A percentile compares a stretch with the other conserved stretches of the same genome.
Evolutionary conservation across 163 green algal species (phyloP).

Genomic region (Prototheca wickerhamii): DNA sequence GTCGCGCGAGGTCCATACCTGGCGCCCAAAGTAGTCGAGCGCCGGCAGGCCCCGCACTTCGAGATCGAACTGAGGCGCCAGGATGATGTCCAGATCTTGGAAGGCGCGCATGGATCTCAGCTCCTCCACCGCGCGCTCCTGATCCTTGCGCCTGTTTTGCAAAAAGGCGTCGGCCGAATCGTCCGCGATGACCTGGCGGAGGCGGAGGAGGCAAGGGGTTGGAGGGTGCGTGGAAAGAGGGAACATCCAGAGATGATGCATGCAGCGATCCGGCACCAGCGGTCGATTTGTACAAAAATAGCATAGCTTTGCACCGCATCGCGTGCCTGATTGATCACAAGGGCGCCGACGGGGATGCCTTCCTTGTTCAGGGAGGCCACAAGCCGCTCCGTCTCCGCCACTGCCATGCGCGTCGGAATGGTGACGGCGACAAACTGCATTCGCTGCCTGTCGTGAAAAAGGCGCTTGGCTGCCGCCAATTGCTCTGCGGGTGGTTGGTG

Average conservation of each 20-base stretch:
- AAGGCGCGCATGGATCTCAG: conserved; percentile 58
- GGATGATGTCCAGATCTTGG: conserved; percentile 62
- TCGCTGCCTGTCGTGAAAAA: conserved; percentile 78
- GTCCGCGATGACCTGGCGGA: background rate
- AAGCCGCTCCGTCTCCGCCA: conserved; percentile 73
- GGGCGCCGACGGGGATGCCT: conserved; percentile 67
- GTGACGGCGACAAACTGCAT: conserved; percentile 97
- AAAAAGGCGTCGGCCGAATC: conserved; percentile 37
- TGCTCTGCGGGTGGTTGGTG: conserved; percentile 13
- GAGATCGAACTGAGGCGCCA: conserved; percentile 85
- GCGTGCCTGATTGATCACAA: conserved; percentile 93
- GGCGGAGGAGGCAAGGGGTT: conserved; percentile 24
- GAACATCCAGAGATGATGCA: no score
- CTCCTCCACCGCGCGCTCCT: conserved; percentile 59
- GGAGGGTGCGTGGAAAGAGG: no score
- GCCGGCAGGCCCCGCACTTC: conserved; percentile 86
- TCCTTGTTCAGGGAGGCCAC: conserved; percentile 69
- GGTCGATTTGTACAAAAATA: no score
- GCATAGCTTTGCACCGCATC: no score
- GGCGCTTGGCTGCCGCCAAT: conserved; percentile 73
- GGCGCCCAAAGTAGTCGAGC: conserved; percentile 85
- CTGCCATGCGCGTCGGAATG: conserved; percentile 95
- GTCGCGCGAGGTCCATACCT: conserved; percentile 85
- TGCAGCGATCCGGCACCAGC: no score
- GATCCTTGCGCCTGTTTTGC: conserved; percentile 74